Percentiles rank a stretch among this genome's conserved stretches.
Conservation (phyloP, 352 stramenopile genomes). For the Hyaloperonospora brassicae region DNA sequence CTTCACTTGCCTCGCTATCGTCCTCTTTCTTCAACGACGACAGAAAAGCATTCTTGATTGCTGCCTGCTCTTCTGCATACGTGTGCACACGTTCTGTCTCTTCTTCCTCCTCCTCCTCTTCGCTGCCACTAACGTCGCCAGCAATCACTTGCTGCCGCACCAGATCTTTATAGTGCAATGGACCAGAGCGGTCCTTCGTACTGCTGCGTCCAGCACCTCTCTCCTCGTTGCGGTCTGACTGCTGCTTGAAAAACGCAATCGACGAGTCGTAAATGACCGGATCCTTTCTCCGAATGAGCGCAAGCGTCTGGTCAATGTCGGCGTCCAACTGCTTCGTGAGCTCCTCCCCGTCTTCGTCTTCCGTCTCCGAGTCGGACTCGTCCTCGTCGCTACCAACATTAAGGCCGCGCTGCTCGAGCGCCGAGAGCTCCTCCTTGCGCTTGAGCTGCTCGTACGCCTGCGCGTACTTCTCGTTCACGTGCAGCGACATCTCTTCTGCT, state of each 20-base stretch:
- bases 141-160: constrained; percentile 91
- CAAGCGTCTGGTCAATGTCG: constrained; percentile 80
- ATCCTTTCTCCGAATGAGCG: constrained; percentile 87
- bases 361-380: constrained; percentile 69
- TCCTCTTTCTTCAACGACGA: constrained; percentile 38
- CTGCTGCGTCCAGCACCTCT: constrained; percentile 28
- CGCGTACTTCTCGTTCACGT: constrained; percentile 75
- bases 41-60: constrained; percentile 66
- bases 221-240: constrained; percentile 23
- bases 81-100: constrained; percentile 37
- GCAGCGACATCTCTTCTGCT: constrained; percentile 35
- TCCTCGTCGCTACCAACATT: constrained; percentile 40
- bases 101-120: constrained; percentile 70
- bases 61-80: constrained; percentile 61
- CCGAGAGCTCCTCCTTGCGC: constrained; percentile 71
- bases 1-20: constrained; percentile 1
- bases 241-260: constrained; percentile 83
- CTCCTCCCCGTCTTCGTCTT: constrained; percentile 80
- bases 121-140: constrained; percentile 54
- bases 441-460: constrained; percentile 66
- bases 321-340: constrained; percentile 63
- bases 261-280: constrained; percentile 89
- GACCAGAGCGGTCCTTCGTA: constrained; percentile 32
- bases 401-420: constrained; percentile 35
- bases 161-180: constrained; percentile 92